These are phyloP conservation scores for Fonsecaea nubica DNA, from an alignment of 2,329 filamentous ascomycete species.

Conservation along the genomic window DNA sequence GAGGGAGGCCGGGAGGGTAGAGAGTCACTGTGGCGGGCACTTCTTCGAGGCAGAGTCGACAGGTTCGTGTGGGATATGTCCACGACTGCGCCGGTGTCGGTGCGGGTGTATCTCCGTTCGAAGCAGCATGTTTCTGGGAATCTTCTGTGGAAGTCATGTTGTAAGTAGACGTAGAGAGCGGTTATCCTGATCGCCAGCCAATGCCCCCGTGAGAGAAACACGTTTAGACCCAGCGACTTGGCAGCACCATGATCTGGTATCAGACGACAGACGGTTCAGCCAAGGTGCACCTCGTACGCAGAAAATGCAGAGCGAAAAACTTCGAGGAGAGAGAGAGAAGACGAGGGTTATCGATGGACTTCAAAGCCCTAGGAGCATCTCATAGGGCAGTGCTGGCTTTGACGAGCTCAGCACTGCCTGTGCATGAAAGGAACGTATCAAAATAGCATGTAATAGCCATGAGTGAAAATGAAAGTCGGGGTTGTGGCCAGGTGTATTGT, in stretches of 20 bases:
- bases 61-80: constrained; percentile 73
- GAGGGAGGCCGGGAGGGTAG: constrained; percentile 60
- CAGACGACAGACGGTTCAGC: not conserved
- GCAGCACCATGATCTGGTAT: not conserved
- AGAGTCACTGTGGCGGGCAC: constrained; percentile 67
- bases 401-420: constrained; percentile 1
- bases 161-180: not conserved
- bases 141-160: constrained; percentile 25
- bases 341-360: too few relatives aligned
- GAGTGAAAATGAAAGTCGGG: not conserved
- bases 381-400: not conserved
- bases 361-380: not conserved
- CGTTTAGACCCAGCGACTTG: not conserved
- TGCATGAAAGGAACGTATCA: not conserved
- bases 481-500: too few relatives aligned
- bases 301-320: not conserved
- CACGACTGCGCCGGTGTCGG: constrained; percentile 30
- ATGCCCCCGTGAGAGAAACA: not conserved
- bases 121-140: not conserved
- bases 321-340: not conserved
- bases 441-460: not conserved
- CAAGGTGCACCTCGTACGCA: not conserved
- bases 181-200: not conserved
- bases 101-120: constrained; percentile 7
- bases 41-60: constrained; percentile 86